phyloP scores from a whole-genome alignment of 495 filamentous ascomycete species.

The Talaromyces proteolyticus region DNA sequence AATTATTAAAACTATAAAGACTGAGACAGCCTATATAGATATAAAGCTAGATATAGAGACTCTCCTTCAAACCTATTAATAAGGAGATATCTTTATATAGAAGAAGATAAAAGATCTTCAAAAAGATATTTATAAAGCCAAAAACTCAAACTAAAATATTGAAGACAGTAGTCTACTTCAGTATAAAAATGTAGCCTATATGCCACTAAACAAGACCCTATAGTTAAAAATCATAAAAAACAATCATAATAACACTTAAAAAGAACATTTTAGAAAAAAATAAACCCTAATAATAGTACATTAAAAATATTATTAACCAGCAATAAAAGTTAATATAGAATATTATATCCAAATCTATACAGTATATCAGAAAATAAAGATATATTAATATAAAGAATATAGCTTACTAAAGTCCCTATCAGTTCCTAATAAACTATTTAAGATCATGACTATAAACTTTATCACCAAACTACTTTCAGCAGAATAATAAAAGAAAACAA shows the following conservation, averaged over 20 bases:
- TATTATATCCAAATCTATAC: too few relatives aligned
- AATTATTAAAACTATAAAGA: neutral
- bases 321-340: too few relatives aligned
- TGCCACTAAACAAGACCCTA: neutral
- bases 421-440: too few relatives aligned
- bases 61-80: too few relatives aligned
- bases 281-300: neutral
- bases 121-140: neutral
- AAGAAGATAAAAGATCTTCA: neutral
- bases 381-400: too few relatives aligned
- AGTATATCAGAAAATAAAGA: too few relatives aligned
- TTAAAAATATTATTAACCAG: neutral
- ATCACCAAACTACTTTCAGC: too few relatives aligned
- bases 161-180: neutral
- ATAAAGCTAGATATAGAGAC: neutral
- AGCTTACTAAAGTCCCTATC: too few relatives aligned
- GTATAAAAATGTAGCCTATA: neutral
- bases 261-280: too few relatives aligned
- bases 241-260: neutral
- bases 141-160: neutral
- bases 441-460: too few relatives aligned
- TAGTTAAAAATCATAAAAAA: neutral
- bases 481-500: too few relatives aligned
- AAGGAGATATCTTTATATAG: neutral
- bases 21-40: neutral